Base-by-base conservation (phyloP, 1,139 yeast genomes). In the Blastobotrys petasosporus region DNA sequence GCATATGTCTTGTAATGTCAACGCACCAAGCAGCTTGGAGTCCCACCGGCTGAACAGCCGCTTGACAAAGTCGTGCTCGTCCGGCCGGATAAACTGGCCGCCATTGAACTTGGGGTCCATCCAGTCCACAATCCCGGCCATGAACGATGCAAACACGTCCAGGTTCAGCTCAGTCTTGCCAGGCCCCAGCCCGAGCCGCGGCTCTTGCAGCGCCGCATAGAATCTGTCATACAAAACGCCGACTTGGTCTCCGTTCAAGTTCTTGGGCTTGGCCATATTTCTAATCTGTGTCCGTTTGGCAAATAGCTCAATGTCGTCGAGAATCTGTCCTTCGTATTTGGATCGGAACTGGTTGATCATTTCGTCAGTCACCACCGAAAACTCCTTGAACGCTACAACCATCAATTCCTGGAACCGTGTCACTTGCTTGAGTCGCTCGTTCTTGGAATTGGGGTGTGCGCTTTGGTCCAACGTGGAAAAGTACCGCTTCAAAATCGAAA, bases 351-450 rank as follows among this genome's bases (percentile, higher is more conserved):
- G 80, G 33, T 74, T 74, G 42, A 94, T 80, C 63, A 79, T 73
- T 1, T 79, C 82, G 49, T 90, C 95, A 30, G 88, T 82, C 28
- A 94, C 76, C 9, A 79, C 79, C 9, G 85, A 73, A 62, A 94
- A 94, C 61, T 94, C 98, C 59, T 84, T 84, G 66, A 92, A 90
- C 0, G 98, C 94, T 1, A 88, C 86, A 5, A 88, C 95, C 67
- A 92, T 71, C 25, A 94, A 73, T 55, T 86, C 94, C 66, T 92
- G 97, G 65, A 94, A 94, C 56, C 82, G 81, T 1, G 97, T 85
- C 37, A 86, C 77, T 35, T 79, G 73, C 56, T 80, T 75, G 46
- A 77, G 76, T 55, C 80, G 80, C 17, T 77, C 77, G 59, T 84
- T 81, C 5, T 77, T 66, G 0, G 94, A 75, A 42, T 77, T 76